Conservation (phyloP, 2,329 filamentous ascomycete genomes). For the Colletotrichum liaoningense region DNA sequence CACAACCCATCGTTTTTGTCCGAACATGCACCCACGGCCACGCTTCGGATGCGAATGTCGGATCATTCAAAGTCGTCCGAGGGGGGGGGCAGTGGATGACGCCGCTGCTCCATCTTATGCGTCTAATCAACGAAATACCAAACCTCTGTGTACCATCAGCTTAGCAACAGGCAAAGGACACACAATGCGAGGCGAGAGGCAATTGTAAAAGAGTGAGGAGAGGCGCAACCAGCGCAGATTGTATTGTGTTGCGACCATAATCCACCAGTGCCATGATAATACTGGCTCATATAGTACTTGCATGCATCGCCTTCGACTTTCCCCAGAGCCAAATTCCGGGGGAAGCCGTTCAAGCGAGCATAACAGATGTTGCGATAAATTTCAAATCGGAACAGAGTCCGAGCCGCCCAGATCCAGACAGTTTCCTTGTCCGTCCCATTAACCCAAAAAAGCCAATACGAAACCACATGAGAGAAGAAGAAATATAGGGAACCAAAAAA, state of each 20-base stretch:
- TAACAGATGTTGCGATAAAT: conserved; percentile 8
- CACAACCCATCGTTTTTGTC: not conserved
- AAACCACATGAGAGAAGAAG: not conserved
- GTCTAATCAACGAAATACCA: not conserved
- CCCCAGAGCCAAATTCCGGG: not conserved
- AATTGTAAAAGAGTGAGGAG: not conserved
- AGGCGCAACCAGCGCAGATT: not conserved
- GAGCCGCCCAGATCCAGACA: conserved; percentile 24
- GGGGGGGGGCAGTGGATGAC: not conserved
- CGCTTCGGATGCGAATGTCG: not conserved
- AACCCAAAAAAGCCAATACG: not conserved
- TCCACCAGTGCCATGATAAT: not conserved
- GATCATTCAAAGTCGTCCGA: conserved; percentile 6
- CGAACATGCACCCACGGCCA: not conserved
- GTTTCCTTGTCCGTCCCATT: conserved; percentile 2
- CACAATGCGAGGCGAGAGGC: not conserved
- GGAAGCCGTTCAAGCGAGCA: not conserved
- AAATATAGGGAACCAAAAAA: too few relatives aligned
- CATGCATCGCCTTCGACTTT: not conserved
- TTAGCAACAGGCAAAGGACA: not conserved
- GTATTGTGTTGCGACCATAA: not conserved
- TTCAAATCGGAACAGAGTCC: conserved; percentile 34
- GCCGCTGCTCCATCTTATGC: not conserved
- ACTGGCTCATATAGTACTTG: not conserved
- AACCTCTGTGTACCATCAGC: not conserved